Conservation (phyloP, 2,329 filamentous ascomycete species). For the Fusarium penzigii region DNA sequence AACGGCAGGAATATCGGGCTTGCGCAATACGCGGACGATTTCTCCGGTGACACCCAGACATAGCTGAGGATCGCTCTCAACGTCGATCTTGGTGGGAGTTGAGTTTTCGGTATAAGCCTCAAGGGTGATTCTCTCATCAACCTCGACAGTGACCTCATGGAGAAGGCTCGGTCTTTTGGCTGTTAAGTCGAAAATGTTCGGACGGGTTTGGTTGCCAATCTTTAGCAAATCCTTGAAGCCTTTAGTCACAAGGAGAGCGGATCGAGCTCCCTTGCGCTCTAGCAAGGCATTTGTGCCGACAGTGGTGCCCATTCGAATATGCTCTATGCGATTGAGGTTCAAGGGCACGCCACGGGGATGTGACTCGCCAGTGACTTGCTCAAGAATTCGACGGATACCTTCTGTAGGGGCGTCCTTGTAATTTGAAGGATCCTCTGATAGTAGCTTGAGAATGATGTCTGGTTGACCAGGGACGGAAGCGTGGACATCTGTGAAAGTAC, state of each 20-base stretch:
- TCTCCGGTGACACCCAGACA: constrained; percentile 67
- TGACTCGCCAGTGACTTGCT: constrained; percentile 32
- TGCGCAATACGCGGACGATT: constrained; percentile 63
- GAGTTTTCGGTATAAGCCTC: constrained; percentile 73
- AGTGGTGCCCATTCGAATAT: constrained; percentile 75
- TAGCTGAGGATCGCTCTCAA: constrained; percentile 50
- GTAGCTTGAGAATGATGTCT: constrained; percentile 70
- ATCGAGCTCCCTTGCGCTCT: constrained; percentile 70
- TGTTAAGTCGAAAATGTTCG: constrained; percentile 88
- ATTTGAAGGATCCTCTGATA: constrained; percentile 70
- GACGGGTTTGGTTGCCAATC: constrained; percentile 89
- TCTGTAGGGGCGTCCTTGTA: constrained; percentile 75
- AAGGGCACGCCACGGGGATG: constrained; percentile 34
- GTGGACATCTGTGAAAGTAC: constrained; percentile 70
- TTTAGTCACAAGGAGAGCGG: constrained; percentile 68
- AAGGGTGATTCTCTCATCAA: constrained; percentile 84
- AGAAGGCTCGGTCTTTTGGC: constrained; percentile 84
- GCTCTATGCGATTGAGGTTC: constrained; percentile 48
- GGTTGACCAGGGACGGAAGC: constrained; percentile 66
- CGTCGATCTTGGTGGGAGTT: constrained; percentile 22
- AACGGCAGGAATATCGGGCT: constrained; percentile 55
- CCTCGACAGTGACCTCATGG: constrained; percentile 80
- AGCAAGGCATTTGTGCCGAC: constrained; percentile 74
- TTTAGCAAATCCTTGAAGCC: constrained; percentile 73
- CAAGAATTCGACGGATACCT: constrained; percentile 57